Evolutionary conservation across 148 eudicot genomes (phyloP), one percentile per base, ranked within the genome.

Genomic region (Chenopodium berlandieri): DNA sequence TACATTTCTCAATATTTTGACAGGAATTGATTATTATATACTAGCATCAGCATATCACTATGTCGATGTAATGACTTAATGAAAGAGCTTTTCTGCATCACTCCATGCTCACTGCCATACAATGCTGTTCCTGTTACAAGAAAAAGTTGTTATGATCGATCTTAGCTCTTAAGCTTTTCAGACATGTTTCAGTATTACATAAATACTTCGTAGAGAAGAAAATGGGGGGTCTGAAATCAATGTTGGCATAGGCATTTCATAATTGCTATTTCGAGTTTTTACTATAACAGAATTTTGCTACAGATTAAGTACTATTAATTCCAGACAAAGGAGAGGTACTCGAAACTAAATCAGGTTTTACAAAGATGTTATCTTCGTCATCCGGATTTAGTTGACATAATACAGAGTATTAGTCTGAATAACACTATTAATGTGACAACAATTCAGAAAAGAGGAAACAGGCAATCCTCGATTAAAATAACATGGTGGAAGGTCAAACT

Each of bases 111-210:
- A 62, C 66, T 52, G 27, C 23, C 23, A 5, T 48, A 48, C 58
- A 37, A 48, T 78, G 64, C 17, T 67, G 46, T 27, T 17, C 74
- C 81, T 68, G 74, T 48, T 30, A 78, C 80, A 78, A 9, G 37
- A 78, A 16, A 50, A 68, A 68, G 25, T 60, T 63, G 17, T 44
- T 14, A 47, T n/a, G 80, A 64, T 34, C 62, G 80, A 64, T 34
- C 62, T 34, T 31, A 63, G 69, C 13, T 37, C 31, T 72, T 72
- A 46, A 46, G 56, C 31, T 72, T 34, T 20, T 19, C 34, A 75
- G 25, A 56, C 6, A 48, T 44, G 16, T 56, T 56, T 56, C 62
- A 56, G 14, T 50, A 50, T 40, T 9, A 11, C 12, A 50, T 50
- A 50, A 50, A 50, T 50, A 50, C 54, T 11, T 11, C 2, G 16